Percentiles rank a stretch among this genome's conserved stretches.
Conservation (phyloP, 352 stramenopile genomes). For the Phytopythium kandeliae region DNA sequence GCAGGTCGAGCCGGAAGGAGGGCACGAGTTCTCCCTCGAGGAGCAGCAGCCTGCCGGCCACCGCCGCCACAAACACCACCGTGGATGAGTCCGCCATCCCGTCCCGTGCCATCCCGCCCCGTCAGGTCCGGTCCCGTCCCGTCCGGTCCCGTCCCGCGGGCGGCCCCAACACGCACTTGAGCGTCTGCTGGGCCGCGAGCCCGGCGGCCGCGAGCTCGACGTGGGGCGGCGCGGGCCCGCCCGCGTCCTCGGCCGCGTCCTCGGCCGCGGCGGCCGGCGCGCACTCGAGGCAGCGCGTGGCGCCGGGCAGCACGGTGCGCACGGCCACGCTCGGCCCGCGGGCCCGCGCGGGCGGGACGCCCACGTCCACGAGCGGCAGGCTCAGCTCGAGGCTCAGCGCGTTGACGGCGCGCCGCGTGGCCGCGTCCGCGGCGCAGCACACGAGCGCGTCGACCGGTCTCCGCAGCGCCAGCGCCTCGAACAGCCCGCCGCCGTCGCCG, state of each 20-base stretch:
- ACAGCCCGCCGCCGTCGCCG: constrained; percentile 13
- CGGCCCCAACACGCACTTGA: constrained; percentile 42
- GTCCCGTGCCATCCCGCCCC: too few species aligned
- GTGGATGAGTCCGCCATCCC: too few species aligned
- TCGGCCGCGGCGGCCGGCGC: too few species aligned
- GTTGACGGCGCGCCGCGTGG: constrained; percentile 18
- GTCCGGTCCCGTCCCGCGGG: too few species aligned
- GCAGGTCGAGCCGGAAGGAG: constrained; percentile 28
- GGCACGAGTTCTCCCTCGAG: constrained; percentile 33
- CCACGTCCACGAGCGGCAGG: constrained; percentile 27
- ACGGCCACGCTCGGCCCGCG: constrained; percentile 19
- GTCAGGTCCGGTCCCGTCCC: too few species aligned
- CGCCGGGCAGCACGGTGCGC: constrained; percentile 23
- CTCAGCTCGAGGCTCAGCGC: constrained; percentile 38
- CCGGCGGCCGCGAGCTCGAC: constrained; percentile 28
- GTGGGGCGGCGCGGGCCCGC: constrained; percentile 28
- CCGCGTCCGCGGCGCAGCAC: constrained; percentile 23
- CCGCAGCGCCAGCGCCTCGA: constrained; percentile 32
- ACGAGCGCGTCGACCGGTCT: constrained; percentile 33
- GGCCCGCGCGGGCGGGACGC: constrained; percentile 19
- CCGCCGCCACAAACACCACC: too few species aligned
- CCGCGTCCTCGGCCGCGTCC: too few species aligned
- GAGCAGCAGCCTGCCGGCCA: constrained; percentile 23
- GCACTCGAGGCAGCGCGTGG: constrained; percentile 39
- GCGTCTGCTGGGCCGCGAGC: constrained; percentile 18